Evolutionary conservation across 192 early-diverging fungal genomes (phyloP), one percentile per base, ranked within the genome.

Genomic region (Umbelopsis sp.): DNA sequence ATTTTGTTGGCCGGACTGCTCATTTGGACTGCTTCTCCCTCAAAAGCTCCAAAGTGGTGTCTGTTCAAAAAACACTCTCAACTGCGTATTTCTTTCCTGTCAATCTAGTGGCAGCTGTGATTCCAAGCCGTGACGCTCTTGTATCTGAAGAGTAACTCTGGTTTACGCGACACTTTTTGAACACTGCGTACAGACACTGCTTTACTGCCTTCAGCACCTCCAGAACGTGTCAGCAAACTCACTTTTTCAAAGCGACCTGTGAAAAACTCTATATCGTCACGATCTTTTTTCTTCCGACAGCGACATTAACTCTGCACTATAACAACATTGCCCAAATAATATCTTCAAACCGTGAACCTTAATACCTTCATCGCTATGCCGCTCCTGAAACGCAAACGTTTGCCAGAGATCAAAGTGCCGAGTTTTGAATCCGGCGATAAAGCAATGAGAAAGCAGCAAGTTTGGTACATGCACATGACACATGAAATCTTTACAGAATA

Each of bases 401-500:
- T 73, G 11, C 64, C 51, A 58, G 49, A 66, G 11, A 27, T 73
- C 23, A 23, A 51, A 16, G 41, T 45, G 37, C 71, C 71, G 25
- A 33, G 49, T 21, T 44, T 66, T 49, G 76, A 78, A 47, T 50
- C 69, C 33, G 47, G 44, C 20, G 66, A 61, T 15, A 72, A 78
- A 37, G 76, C 66, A 50, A 49, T 45, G 37, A 66, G 48, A 70
- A 82, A 85, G 25, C 53, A 46, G 16, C 77, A 78, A 49, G 86
- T 88, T 33, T 88, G 78, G 78, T 77, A 85, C 68, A 80, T 80
- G 61, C 67, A 65, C 20, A 76, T 85, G 45, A 85, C 84, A 25
- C 76, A 84, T 44, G 86, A 88, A 78, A 79, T 88, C 78, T 88
- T 88, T 46, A 72, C 76, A 25, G 74, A 68, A 48, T 88, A 88